A percentile compares a stretch with the other conserved stretches of the same genome.
phyloP scores from a whole-genome alignment of 306 rosid genomes.

The Medicago lupulina region DNA sequence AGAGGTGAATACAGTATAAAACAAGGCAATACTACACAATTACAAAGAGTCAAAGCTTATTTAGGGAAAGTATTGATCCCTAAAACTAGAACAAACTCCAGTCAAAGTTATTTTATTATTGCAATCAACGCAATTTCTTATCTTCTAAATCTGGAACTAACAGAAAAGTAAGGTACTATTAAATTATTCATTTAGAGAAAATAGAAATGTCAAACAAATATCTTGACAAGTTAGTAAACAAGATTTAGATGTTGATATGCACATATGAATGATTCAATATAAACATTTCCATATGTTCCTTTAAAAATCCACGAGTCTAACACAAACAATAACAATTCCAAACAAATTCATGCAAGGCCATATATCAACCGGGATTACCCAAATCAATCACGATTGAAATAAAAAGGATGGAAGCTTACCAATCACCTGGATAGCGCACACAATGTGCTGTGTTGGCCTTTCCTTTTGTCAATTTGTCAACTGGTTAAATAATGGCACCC shows the following conservation, averaged over 20 bases:
- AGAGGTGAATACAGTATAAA: conserved; percentile 22
- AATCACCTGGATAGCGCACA: conserved; percentile 92
- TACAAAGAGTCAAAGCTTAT: conserved; percentile 20
- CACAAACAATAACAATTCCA: conserved; percentile 6
- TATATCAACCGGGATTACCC: conserved; percentile 5
- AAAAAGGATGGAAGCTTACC: conserved; percentile 57
- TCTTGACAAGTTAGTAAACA: conserved; percentile 5
- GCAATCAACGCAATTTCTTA: conserved; percentile 11
- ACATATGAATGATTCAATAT: neutral
- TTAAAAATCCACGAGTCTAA: neutral
- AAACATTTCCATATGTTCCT: conserved; percentile 20
- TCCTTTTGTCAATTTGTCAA: conserved; percentile 91
- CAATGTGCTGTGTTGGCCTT: conserved; percentile 95
- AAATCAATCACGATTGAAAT: conserved; percentile 23
- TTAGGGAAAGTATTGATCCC: neutral
- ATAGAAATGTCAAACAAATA: conserved; percentile 27
- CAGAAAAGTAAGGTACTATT: conserved; percentile 6
- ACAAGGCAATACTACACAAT: conserved; percentile 19
- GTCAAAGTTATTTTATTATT: conserved; percentile 14
- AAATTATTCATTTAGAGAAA: neutral
- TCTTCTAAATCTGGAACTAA: conserved; percentile 7
- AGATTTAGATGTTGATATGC: conserved; percentile 25
- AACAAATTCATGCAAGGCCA: conserved; percentile 9
- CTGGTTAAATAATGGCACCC: conserved; percentile 48
- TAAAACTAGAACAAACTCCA: conserved; percentile 11